These are phyloP conservation scores for Suillus sp. DNA, from an alignment of 768 basidiomycete genomes.

Conservation along the genomic window DNA sequence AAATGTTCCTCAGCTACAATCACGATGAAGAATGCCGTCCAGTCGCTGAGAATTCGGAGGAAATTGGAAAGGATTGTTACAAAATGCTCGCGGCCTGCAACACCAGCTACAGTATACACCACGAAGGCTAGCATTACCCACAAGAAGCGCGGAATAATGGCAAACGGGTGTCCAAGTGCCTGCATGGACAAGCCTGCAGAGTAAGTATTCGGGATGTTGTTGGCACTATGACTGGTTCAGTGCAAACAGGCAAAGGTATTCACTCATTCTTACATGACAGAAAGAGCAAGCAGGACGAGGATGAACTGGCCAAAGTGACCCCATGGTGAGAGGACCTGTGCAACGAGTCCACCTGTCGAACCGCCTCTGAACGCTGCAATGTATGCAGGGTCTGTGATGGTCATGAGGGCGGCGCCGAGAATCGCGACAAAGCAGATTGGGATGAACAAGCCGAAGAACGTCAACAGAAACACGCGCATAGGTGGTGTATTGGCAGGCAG, in stretches of 20 bases:
- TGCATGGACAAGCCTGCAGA: conserved; percentile 51
- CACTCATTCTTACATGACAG: conserved; percentile 37
- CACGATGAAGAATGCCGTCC: conserved; percentile 49
- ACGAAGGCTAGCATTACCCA: conserved; percentile 46
- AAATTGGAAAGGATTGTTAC: conserved; percentile 45
- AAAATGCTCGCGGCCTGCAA: conserved; percentile 48
- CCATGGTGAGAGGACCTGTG: conserved; percentile 47
- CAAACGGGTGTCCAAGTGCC: conserved; percentile 44
- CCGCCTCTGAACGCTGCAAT: conserved; percentile 42
- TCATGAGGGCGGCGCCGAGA: conserved; percentile 44
- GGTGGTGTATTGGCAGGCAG: conserved; percentile 46
- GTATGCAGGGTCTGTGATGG: conserved; percentile 43
- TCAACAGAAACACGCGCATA: conserved; percentile 48
- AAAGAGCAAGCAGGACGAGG: conserved; percentile 44
- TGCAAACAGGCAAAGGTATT: conserved; percentile 9
- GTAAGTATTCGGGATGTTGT: conserved; percentile 48
- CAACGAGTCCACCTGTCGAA: conserved; percentile 46
- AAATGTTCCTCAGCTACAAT: conserved; percentile 49
- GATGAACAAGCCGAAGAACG: conserved; percentile 52
- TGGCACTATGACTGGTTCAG: conserved; percentile 28
- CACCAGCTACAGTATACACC: conserved; percentile 41
- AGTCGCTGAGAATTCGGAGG: conserved; percentile 45
- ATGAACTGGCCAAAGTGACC: conserved; percentile 44
- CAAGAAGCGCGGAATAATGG: conserved; percentile 45
- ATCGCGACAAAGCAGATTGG: conserved; percentile 42